Evolutionary conservation across 768 basidiomycete genomes (phyloP).

Genomic region (Paxillus involutus): DNA sequence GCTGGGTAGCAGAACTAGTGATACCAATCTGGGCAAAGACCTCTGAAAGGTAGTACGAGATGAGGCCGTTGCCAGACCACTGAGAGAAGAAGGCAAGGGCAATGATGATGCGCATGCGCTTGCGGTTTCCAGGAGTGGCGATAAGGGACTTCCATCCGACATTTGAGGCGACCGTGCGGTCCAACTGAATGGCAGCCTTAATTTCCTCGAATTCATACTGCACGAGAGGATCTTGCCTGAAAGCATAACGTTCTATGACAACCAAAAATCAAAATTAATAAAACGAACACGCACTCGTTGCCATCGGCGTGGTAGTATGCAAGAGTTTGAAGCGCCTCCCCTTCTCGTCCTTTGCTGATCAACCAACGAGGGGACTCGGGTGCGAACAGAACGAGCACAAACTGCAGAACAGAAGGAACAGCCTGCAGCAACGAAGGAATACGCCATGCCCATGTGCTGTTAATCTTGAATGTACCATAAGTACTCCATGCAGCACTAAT

Average conservation of each 20-base stretch:
- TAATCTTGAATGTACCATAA: constrained; percentile 75
- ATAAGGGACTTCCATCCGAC: constrained; percentile 73
- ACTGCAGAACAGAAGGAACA: constrained; percentile 65
- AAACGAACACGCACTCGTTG: constrained; percentile 42
- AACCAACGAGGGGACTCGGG: constrained; percentile 89
- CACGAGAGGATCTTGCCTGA: constrained; percentile 62
- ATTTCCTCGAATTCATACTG: constrained; percentile 80
- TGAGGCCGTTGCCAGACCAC: constrained; percentile 84
- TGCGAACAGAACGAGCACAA: constrained; percentile 62
- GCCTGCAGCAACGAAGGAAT: constrained; percentile 75
- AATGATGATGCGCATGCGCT: constrained; percentile 73
- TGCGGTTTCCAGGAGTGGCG: constrained; percentile 66
- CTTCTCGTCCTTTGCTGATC: constrained; percentile 70
- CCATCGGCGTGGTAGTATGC: constrained; percentile 86
- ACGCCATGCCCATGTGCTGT: constrained; percentile 78
- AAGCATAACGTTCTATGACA: not conserved
- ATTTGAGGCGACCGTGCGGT: constrained; percentile 55
- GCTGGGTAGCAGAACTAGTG: constrained; percentile 57
- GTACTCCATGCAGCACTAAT: constrained; percentile 76
- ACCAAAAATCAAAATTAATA: not conserved
- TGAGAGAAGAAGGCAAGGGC: constrained; percentile 83
- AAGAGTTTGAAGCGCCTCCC: constrained; percentile 64
- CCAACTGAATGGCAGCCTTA: constrained; percentile 71
- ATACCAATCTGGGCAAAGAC: constrained; percentile 72
- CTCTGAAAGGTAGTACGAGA: constrained; percentile 78